These are phyloP conservation scores for Oenanthe javanica DNA, from an alignment of 140 eudicot genomes.

Conservation along the genomic window DNA sequence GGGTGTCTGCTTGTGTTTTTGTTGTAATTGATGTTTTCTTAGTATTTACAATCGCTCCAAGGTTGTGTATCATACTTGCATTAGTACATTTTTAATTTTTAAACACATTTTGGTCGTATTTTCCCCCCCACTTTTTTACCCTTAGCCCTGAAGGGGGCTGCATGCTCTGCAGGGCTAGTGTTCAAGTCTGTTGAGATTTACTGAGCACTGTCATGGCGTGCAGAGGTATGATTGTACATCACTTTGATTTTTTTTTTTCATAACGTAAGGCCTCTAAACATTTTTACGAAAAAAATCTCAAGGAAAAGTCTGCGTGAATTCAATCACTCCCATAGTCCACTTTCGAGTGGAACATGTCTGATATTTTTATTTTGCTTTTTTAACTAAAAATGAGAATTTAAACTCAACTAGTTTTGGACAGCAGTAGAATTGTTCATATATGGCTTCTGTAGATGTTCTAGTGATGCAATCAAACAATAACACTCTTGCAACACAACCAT, in stretches of 20 bases:
- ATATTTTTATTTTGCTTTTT: too few species aligned
- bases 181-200: background rate
- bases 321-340: background rate
- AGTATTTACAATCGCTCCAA: background rate
- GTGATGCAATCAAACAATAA: background rate
- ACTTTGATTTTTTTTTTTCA: background rate
- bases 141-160: background rate
- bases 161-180: background rate
- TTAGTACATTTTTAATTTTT: background rate
- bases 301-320: background rate
- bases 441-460: background rate
- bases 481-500: background rate
- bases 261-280: background rate
- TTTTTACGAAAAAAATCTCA: background rate
- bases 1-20: slow-evolving; percentile 2
- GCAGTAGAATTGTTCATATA: background rate
- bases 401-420: background rate
- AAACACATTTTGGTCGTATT: slow-evolving; percentile 1
- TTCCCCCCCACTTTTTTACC: background rate
- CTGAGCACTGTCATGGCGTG: background rate
- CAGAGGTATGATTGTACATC: background rate
- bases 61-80: background rate
- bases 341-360: background rate
- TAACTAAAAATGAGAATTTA: background rate
- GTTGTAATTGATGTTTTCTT: background rate